Evolutionary conservation across 1,139 yeast genomes (phyloP).

Genomic region (Debaryomyces subglobosus): DNA sequence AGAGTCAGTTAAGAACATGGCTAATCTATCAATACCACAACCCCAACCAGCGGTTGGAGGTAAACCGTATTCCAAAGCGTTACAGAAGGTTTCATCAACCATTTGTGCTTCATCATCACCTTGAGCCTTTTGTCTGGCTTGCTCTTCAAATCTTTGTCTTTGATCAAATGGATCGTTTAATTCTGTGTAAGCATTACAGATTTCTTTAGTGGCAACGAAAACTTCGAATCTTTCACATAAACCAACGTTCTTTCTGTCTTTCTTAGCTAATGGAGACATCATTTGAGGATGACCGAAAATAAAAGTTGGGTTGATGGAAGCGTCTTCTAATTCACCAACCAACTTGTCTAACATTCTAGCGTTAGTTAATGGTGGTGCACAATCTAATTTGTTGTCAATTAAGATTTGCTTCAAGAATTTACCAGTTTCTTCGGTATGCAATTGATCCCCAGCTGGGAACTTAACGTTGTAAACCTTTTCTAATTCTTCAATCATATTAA

Average conservation of each 20-base stretch:
- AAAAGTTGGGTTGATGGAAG: conserved; percentile 94
- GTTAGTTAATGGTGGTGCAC: conserved; percentile 95
- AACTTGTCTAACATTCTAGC: conserved; percentile 98
- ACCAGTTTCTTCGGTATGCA: conserved; percentile 93
- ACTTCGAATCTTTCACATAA: conserved; percentile 98
- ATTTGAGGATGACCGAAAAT: conserved; percentile 98
- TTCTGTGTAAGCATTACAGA: conserved; percentile 97
- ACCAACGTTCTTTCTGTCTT: conserved; percentile 89
- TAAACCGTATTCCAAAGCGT: conserved; percentile 96
- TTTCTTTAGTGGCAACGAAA: conserved; percentile 97
- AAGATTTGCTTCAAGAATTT: conserved; percentile 82
- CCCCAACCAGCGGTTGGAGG: conserved; percentile 99
- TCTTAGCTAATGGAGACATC: conserved; percentile 99
- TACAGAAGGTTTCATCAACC: conserved; percentile 95
- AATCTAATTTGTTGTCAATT: conserved; percentile 80
- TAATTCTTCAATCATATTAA: conserved; percentile 94
- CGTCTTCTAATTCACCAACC: conserved; percentile 92
- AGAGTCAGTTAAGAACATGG: conserved; percentile 96
- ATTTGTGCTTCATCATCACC: conserved; percentile 99
- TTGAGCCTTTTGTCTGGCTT: conserved; percentile 96
- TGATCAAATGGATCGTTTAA: conserved; percentile 98
- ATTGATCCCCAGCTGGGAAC: conserved; percentile 94
- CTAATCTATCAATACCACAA: conserved; percentile 96
- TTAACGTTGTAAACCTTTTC: conserved; percentile 84
- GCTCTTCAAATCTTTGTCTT: conserved; percentile 96